A percentile compares a stretch with the other conserved stretches of the same genome.
Conservation (phyloP, 768 basidiomycete genomes). For the Cystobasidium ongulense region DNA sequence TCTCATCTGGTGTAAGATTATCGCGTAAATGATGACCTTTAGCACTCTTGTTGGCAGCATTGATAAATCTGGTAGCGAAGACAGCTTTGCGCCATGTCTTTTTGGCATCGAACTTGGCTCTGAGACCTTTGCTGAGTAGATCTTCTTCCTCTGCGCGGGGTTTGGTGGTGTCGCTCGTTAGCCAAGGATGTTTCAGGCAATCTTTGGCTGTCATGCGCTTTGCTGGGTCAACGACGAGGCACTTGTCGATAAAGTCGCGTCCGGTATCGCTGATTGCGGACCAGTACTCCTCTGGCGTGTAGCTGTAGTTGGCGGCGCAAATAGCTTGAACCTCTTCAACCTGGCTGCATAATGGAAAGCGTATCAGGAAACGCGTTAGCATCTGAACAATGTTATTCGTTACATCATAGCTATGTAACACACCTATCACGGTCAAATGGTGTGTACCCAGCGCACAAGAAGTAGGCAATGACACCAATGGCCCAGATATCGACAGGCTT, state of each 20-base stretch:
- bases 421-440: constrained; percentile 83
- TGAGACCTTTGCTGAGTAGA: constrained; percentile 29
- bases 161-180: constrained; percentile 66
- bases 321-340: constrained; percentile 89
- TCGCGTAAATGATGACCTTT: constrained; percentile 19
- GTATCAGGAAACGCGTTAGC: background rate
- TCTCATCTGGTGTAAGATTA: constrained; percentile 25
- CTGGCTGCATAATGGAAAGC: constrained; percentile 38
- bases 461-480: constrained; percentile 97
- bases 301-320: constrained; percentile 83
- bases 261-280: constrained; percentile 68
- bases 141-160: constrained; percentile 18
- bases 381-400: background rate
- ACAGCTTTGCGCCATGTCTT: constrained; percentile 29
- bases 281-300: constrained; percentile 78
- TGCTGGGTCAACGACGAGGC: constrained; percentile 74
- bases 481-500: constrained; percentile 63
- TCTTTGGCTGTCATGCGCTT: constrained; percentile 70
- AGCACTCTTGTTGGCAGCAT: constrained; percentile 14
- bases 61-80: constrained; percentile 29
- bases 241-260: constrained; percentile 68
- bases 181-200: constrained; percentile 69
- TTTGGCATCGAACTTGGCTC: constrained; percentile 29
- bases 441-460: constrained; percentile 79
- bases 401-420: constrained; percentile 48